Percentiles rank a stretch among this genome's conserved stretches.
Conservation (phyloP, 73 alveolate genomes). For the Tetrahymena borealis region DNA sequence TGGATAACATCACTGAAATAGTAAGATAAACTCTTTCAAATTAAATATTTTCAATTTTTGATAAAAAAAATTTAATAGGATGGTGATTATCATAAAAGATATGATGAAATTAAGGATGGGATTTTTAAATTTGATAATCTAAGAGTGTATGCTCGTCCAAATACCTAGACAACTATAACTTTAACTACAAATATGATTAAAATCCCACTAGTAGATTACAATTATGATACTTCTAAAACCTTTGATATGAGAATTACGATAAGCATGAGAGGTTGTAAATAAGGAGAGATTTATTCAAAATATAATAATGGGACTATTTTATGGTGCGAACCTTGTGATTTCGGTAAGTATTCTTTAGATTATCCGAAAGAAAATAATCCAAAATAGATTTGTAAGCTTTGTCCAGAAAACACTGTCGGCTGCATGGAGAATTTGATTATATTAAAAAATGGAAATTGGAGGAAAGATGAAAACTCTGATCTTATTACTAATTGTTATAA, state of each 20-base stretch:
- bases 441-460: background rate
- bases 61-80: background rate
- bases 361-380: background rate
- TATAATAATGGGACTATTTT: background rate
- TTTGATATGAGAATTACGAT: background rate
- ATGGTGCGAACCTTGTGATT: background rate
- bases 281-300: background rate
- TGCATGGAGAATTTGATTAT: background rate
- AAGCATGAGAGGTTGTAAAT: background rate
- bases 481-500: background rate
- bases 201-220: background rate
- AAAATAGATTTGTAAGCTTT: background rate
- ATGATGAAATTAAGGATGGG: background rate
- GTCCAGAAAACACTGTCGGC: background rate
- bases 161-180: background rate
- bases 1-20: background rate
- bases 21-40: background rate
- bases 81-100: background rate
- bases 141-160: background rate
- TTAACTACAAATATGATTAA: background rate
- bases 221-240: background rate
- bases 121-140: background rate
- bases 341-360: background rate
- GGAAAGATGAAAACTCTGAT: background rate
- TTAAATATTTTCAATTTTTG: background rate